These are phyloP conservation scores for Russula vinacea DNA, from an alignment of 768 basidiomycete species.

Conservation along the genomic window DNA sequence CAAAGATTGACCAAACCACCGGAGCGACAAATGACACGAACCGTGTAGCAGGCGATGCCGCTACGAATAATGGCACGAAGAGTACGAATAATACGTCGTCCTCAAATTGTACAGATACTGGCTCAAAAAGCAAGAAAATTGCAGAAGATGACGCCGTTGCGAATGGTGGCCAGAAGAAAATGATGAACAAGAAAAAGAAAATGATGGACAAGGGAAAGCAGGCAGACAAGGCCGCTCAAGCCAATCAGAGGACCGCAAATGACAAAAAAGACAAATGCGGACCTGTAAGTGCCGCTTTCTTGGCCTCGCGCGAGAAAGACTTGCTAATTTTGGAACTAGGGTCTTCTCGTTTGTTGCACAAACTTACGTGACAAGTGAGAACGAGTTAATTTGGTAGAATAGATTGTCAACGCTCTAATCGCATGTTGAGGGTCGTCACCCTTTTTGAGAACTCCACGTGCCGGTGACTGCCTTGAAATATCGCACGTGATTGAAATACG, in stretches of 20 bases:
- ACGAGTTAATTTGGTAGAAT: background rate
- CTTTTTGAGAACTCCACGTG: too few species aligned
- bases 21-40: slow-evolving; percentile 9
- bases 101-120: too few species aligned
- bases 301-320: background rate
- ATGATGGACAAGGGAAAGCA: too few species aligned
- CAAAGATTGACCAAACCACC: background rate
- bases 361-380: background rate
- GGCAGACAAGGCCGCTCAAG: too few species aligned
- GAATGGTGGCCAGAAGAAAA: too few species aligned
- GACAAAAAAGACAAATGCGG: too few species aligned
- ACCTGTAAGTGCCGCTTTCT: background rate
- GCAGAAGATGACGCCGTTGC: background rate
- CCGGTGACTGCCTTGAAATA: too few species aligned
- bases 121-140: too few species aligned
- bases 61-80: background rate
- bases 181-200: background rate
- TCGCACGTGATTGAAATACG: too few species aligned
- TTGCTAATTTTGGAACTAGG: background rate
- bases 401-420: too few species aligned
- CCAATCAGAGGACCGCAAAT: too few species aligned
- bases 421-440: background rate
- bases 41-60: background rate
- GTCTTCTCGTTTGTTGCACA: background rate
- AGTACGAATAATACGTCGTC: too few species aligned